phyloP scores from a whole-genome alignment of 352 stramenopile species.

The Blastocystis sp. region DNA sequence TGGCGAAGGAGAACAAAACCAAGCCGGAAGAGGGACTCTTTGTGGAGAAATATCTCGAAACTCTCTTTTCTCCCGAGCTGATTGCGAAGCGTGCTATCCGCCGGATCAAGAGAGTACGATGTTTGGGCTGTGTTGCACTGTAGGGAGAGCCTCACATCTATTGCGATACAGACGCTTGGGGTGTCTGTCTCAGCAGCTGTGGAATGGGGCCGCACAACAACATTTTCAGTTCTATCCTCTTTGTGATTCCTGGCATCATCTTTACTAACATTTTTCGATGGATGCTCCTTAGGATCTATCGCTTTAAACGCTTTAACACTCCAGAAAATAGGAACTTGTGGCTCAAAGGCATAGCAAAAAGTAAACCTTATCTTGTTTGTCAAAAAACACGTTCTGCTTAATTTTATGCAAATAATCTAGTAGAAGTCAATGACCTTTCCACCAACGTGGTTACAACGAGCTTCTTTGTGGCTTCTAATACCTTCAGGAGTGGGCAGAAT shows the following conservation, averaged over 20 bases:
- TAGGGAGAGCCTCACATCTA: constrained; percentile 38
- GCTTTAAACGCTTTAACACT: background rate
- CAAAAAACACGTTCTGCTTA: background rate
- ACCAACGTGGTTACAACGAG: background rate
- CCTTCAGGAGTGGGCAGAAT: too few species aligned
- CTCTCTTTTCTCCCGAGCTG: background rate
- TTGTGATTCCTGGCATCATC: constrained; percentile 23
- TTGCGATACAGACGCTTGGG: constrained; percentile 34
- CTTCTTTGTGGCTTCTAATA: background rate
- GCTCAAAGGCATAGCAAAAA: background rate
- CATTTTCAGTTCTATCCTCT: constrained; percentile 38
- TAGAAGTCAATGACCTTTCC: background rate
- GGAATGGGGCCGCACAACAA: constrained; percentile 31
- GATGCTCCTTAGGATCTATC: constrained; percentile 1
- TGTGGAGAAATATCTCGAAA: constrained; percentile 14
- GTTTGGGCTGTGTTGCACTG: background rate
- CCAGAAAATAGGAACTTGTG: background rate
- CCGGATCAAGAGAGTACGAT: constrained; percentile 2
- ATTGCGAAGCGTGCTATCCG: background rate
- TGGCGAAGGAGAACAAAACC: constrained; percentile 57
- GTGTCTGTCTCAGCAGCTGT: background rate
- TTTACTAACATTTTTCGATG: constrained; percentile 9
- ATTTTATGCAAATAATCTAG: background rate
- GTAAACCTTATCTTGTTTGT: background rate
- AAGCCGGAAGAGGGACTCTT: constrained; percentile 53